Evolutionary conservation across 345 rosid species (phyloP).

Genomic region (Kandelia obovata): DNA sequence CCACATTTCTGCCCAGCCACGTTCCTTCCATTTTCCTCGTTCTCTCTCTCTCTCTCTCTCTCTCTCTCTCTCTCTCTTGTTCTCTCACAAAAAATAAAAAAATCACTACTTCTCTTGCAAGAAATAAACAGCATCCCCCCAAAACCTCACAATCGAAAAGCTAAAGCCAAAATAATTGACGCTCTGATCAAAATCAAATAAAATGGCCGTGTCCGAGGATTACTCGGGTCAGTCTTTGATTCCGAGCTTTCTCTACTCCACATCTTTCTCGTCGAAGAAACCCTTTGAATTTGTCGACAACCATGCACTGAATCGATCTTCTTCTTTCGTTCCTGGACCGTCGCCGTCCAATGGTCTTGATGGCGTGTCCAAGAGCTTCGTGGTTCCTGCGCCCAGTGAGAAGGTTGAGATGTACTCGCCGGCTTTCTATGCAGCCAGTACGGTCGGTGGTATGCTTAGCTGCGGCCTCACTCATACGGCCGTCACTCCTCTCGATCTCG

Average conservation of each 20-base stretch:
- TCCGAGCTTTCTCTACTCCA: constrained; percentile 71
- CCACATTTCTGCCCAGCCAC: neutral
- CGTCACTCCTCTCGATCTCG: constrained; percentile 89
- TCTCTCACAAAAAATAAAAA: neutral
- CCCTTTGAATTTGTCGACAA: constrained; percentile 27
- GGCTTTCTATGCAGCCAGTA: constrained; percentile 70
- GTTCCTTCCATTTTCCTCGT: constrained; percentile 16
- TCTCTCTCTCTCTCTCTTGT: no score
- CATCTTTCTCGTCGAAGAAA: constrained; percentile 21
- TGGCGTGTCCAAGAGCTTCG: constrained; percentile 19
- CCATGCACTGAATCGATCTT: constrained; percentile 13
- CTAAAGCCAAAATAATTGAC: no score
- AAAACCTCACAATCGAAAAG: neutral
- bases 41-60: constrained; percentile 3
- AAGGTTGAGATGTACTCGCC: constrained; percentile 79
- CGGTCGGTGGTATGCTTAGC: constrained; percentile 65
- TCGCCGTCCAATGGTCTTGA: constrained; percentile 9
- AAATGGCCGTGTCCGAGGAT: constrained; percentile 43
- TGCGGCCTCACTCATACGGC: constrained; percentile 88
- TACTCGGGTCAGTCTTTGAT: constrained; percentile 46
- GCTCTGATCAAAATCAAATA: neutral
- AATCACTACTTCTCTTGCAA: neutral
- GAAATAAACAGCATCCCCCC: neutral
- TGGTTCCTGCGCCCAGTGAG: constrained; percentile 62
- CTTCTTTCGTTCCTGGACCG: constrained; percentile 3